Base-by-base conservation (phyloP, 1,284 basidiomycete species). In the Irpex lacteus region DNA sequence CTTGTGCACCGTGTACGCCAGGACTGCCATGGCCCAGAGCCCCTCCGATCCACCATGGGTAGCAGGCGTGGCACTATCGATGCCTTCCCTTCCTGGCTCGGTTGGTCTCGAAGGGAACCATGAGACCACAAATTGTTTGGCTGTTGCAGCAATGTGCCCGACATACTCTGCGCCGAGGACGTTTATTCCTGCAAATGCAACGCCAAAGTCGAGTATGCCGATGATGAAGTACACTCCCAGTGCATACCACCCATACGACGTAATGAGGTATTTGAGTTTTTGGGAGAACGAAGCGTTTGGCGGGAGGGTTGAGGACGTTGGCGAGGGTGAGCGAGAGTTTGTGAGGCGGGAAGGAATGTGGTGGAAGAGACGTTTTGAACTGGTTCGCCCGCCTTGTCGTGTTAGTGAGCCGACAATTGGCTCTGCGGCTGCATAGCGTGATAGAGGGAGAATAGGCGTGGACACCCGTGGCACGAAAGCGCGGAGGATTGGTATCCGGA, bases 1-100 rank as follows among this genome's bases (percentile, higher is more conserved):
- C 80, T 99, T 99, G 84, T 99, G 97, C 61, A 99, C 89, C 6
- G 93, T 92, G 76, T 96, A 99, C 5, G 98, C 97, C 65, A 99
- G 80, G 0, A 95, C 87, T 50, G 95, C 78, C 85, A 98, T 98
- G 40, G 96, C 95, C 77, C 94, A 96, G 6, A 98, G 77, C 34
- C 91, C 85, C 71, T 92, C 90, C 2, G 85, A 81, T 1, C 85
- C 83, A 34, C 73, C 72, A 11, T 66, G 60, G 37, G 66, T 68
- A 56, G 70, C 67, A 13, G 67, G 65, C 5, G 70, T 68, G 3
- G 74, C 70, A 50, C 68, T 69, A 44, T 81, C 85, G 63, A 85
- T 77, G 70, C 87, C 85, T 63, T 90, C 87, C 60, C 79, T 76
- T 5, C 88, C 91, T 0, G 88, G 87, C 68, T 90, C 90, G 59